Evolutionary conservation across 768 basidiomycete genomes (phyloP).

Genomic region (Bullera alba): DNA sequence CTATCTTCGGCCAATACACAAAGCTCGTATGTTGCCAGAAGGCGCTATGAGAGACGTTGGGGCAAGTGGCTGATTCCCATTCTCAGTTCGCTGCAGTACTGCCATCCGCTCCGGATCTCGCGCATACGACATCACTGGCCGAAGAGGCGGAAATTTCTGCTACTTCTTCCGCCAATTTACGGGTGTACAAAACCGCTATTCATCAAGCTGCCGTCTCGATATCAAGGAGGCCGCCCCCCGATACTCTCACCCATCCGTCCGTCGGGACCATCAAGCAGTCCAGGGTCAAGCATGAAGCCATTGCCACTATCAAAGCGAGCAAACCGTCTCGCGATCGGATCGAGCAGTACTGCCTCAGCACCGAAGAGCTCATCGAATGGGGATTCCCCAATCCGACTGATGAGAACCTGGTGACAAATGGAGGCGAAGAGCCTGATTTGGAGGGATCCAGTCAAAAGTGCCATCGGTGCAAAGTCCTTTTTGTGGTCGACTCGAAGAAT

Average conservation of each 20-base stretch:
- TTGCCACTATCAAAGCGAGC: conserved; percentile 34
- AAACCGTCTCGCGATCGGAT: conserved; percentile 46
- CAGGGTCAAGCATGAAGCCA: conserved; percentile 12
- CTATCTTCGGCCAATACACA: conserved; percentile 36
- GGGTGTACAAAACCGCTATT: conserved; percentile 38
- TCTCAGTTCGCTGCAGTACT: conserved; percentile 27
- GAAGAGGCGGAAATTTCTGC: conserved; percentile 40
- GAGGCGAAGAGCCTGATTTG: conserved; percentile 59
- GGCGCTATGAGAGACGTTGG: neutral
- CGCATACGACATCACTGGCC: conserved; percentile 21
- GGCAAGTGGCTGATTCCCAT: neutral
- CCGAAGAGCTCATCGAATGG: conserved; percentile 58
- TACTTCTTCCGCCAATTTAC: conserved; percentile 21
- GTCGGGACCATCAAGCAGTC: conserved; percentile 45
- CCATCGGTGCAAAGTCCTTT: conserved; percentile 68
- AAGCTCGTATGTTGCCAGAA: conserved; percentile 32
- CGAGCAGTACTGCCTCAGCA: conserved; percentile 57
- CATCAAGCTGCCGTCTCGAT: conserved; percentile 40
- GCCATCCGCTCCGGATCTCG: conserved; percentile 22
- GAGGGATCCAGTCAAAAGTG: conserved; percentile 60
- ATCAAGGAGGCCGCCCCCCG: conserved; percentile 24
- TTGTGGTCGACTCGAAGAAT: conserved; percentile 57
- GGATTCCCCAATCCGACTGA: conserved; percentile 68
- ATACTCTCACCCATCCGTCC: conserved; percentile 29
- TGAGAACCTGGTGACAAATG: conserved; percentile 41